Evolutionary conservation across 1,284 basidiomycete genomes (phyloP), one percentile per base, ranked within the genome.

Genomic region (Ganoderma resinaceum): DNA sequence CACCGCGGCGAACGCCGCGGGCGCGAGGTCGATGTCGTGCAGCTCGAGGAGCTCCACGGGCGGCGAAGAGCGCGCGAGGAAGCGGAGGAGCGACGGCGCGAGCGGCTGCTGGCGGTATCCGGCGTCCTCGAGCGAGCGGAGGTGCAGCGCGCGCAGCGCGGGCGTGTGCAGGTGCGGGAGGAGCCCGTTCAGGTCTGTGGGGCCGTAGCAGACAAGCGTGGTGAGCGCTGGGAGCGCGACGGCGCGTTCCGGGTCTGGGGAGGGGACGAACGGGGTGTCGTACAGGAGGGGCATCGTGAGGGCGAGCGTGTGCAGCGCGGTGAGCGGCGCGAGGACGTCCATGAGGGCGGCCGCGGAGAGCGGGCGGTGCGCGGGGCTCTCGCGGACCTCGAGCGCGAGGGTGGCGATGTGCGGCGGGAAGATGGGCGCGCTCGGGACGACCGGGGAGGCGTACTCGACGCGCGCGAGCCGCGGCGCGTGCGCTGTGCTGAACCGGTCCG

Each of bases 11-110:
- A 88, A 86, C 46, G 83, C 80, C 33, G 79, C 76, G 18, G 78
- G 76, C 49, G 84, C 73, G 65, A 89, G 76, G 76, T 88, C 82
- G 70, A 88, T 78, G 77, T 90, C 87, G 73, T 87, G 83, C 63
- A 90, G 80, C 75, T 90, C 87, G 67, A 91, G 78, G 20, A 83
- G 69, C 66, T 84, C 78, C 63, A 90, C 76, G 8, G 81, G 81
- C 38, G 85, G 82, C 4, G 78, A 75, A n/a, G 81, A 81, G 31
- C 70, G 65, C 57, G 78, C 77, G 42, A 90, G 71, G 74, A 89
- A 86, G 43, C 71, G 70, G 42, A 78, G 72, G 11, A 88, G 75
- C 66, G 80, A 80, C 5, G 74, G 72, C 6, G 81, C 83, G 55
- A 81, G 81, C 23, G 80, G 76, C 52, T 80, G 80, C 66, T 84